Percentiles rank a stretch among this genome's conserved stretches.
phyloP scores from a whole-genome alignment of 2,329 filamentous ascomycete species.

The Penicillium brevicompactum region DNA sequence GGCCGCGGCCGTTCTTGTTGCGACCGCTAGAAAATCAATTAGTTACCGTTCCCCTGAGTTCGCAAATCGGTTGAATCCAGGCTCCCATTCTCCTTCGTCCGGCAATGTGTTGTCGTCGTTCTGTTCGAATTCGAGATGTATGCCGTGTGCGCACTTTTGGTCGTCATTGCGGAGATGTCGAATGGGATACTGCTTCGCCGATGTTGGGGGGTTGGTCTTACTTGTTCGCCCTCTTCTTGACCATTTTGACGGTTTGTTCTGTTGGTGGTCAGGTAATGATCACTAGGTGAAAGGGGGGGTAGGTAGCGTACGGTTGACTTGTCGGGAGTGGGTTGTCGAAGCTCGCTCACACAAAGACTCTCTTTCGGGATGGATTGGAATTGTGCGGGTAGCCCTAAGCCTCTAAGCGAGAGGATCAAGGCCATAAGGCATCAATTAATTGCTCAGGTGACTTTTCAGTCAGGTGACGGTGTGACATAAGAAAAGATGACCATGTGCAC shows the following conservation, averaged over 20 bases:
- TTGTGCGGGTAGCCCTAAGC: conserved; percentile 43
- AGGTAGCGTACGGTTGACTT: conserved; percentile 42
- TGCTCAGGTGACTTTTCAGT: background rate
- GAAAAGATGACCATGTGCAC: background rate
- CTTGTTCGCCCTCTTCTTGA: conserved; percentile 77
- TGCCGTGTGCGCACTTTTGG: conserved; percentile 13
- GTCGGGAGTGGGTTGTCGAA: conserved; percentile 44
- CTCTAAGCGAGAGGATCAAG: conserved; percentile 39
- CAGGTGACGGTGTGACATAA: background rate
- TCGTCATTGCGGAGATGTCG: conserved; percentile 31
- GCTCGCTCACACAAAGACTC: conserved; percentile 35
- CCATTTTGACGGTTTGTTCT: conserved; percentile 64
- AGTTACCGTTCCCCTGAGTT: conserved; percentile 18
- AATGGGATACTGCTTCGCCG: conserved; percentile 27
- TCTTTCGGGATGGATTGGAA: conserved; percentile 34
- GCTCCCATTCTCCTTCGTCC: conserved; percentile 21
- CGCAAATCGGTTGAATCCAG: conserved; percentile 14
- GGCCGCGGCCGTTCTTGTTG: conserved; percentile 99
- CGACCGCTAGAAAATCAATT: conserved; percentile 68
- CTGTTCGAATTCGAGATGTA: conserved; percentile 5
- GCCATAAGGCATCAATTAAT: conserved; percentile 2
- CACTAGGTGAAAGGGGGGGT: conserved; percentile 19
- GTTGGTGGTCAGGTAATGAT: conserved; percentile 34
- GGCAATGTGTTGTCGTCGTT: conserved; percentile 21
- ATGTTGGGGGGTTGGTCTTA: conserved; percentile 48